These are phyloP conservation scores for Amphibolis antarctica DNA, from an alignment of 106 monocot species.

Conservation along the genomic window DNA sequence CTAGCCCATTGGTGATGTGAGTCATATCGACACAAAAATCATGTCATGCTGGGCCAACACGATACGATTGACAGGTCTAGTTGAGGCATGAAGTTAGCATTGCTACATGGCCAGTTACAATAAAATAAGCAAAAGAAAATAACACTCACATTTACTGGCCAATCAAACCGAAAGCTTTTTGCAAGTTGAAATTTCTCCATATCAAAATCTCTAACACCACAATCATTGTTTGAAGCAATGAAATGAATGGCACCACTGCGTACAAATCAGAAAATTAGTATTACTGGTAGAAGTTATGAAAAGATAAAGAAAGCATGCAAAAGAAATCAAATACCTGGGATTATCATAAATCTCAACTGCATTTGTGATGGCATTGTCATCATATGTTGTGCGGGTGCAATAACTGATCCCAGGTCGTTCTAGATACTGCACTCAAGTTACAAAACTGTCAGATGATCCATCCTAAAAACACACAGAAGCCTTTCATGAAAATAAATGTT, in stretches of 20 bases:
- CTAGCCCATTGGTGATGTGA: too few relatives aligned
- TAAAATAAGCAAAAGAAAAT: neutral
- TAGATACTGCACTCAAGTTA: slow-evolving; percentile 27
- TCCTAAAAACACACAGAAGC: neutral
- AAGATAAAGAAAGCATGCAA: neutral
- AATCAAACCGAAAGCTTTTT: slow-evolving; percentile 48
- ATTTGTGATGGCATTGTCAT: slow-evolving; percentile 78
- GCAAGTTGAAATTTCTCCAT: slow-evolving; percentile 53
- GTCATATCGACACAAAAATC: too few relatives aligned
- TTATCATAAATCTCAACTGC: slow-evolving; percentile 57
- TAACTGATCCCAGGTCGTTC: slow-evolving; percentile 49
- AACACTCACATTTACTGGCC: slow-evolving; percentile 70
- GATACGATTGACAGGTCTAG: too few relatives aligned
- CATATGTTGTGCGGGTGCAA: slow-evolving; percentile 66
- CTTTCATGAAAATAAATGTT: neutral
- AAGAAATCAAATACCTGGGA: slow-evolving; percentile 26
- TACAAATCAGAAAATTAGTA: neutral
- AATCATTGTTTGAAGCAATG: slow-evolving; percentile 71
- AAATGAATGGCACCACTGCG: slow-evolving; percentile 48
- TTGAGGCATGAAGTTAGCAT: too few relatives aligned
- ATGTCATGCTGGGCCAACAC: too few relatives aligned
- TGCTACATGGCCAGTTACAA: neutral
- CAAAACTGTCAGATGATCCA: neutral
- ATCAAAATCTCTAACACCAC: slow-evolving; percentile 66
- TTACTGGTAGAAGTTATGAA: neutral